Conservation (phyloP, 148 eudicot species). For the Arbutus unedo region DNA sequence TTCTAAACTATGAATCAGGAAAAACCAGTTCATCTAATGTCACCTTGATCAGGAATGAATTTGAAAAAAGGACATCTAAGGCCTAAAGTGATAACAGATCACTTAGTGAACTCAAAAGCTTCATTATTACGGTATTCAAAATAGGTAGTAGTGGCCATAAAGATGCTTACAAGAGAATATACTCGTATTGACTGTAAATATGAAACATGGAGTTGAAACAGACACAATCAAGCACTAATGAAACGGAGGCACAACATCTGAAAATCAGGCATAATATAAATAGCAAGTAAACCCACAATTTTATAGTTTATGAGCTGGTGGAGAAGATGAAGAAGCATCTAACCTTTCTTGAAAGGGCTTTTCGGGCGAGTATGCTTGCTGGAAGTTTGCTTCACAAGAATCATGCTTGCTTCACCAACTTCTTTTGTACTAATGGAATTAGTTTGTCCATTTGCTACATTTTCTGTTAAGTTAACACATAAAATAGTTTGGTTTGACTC, state of each 20-base stretch:
- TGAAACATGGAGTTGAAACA: slow-evolving; percentile 1
- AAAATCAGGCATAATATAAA: neutral
- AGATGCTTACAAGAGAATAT: neutral
- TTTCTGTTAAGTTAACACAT: slow-evolving; percentile 19
- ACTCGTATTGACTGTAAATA: neutral
- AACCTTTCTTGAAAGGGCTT: slow-evolving; percentile 37
- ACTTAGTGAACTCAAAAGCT: neutral
- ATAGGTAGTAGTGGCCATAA: neutral
- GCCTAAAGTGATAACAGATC: neutral
- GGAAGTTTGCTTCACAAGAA: slow-evolving; percentile 24
- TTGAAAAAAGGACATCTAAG: neutral
- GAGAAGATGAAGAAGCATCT: slow-evolving; percentile 20
- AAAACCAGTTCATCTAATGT: neutral
- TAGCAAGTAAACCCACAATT: neutral
- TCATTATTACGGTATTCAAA: neutral
- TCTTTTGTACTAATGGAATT: slow-evolving; percentile 19
- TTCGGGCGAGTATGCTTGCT: neutral
- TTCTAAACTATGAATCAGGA: neutral
- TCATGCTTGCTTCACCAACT: slow-evolving; percentile 17
- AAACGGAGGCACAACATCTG: neutral
- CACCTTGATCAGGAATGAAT: neutral
- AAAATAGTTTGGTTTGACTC: slow-evolving; percentile 27
- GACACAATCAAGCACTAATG: neutral
- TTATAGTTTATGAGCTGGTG: neutral
- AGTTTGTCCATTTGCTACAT: slow-evolving; percentile 18